Evolutionary conservation across 2,329 filamentous ascomycete genomes (phyloP), one percentile per base, ranked within the genome.

Genomic region (Acrocalymma vagum): DNA sequence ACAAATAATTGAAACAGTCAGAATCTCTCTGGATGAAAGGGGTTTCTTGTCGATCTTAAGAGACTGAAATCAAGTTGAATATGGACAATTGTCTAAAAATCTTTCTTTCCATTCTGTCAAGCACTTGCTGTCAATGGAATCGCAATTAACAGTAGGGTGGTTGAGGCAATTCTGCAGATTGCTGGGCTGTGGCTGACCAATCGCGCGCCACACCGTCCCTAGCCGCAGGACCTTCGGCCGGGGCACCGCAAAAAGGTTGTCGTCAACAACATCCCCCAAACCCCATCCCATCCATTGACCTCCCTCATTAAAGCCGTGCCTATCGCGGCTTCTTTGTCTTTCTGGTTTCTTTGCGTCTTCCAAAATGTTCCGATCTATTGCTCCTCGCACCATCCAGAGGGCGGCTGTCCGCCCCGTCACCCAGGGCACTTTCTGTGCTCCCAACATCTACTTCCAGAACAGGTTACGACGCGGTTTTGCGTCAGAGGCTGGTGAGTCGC

Each of bases 391-490:
- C 53, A 55, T 73, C 37, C 73, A 74, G 57, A 73, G 76, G 71
- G 60, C 57, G 47, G 55, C 54, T 42, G n/a, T n/a, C n/a, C 65
- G 64, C 33, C 65, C 66, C 26, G 63, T 67, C 39, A 54, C 65
- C 33, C 58, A 65, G 49, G 67, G 54, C 61, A 66, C 65, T 50
- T 70, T 71, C 53, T 68, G 68, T 60, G 64, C 65, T 42, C 60
- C 65, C 40, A 69, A 65, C 52, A 67, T 80, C 53, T 73, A 73
- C 64, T 71, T 78, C 49, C 72, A 80, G 63, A 71, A 73, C 51
- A 69, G 72, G 55, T 72, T 75, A 73, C 76, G 77, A 72, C 79
- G 79, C 71, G 76, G 75, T 49, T 81, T 78, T 64, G 80, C 81
- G 32, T 79, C 76, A 53, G 74, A 80, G 60, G 69, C 80, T 67